Evolutionary conservation across 2,329 filamentous ascomycete genomes (phyloP), one percentile per base, ranked within the genome.

Genomic region (Microcyclosporella mali): DNA sequence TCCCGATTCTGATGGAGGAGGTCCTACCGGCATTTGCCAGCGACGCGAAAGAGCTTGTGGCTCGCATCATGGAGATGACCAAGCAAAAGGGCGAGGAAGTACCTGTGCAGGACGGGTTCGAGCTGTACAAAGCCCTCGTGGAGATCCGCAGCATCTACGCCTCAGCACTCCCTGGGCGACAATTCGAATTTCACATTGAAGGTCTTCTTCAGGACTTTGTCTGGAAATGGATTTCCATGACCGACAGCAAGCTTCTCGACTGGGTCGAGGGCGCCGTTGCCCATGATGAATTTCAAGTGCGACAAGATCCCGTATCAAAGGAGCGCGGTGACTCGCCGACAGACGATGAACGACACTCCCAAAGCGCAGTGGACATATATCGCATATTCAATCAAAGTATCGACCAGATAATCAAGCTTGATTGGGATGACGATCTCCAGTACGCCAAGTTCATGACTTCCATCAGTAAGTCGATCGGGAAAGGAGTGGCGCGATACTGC

Each of bases 361-460:
- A 90, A 46, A 97, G 90, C 12, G 80, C 94, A 6, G 85, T 95
- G 49, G 92, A 98, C 63, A 81, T 95, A 33, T 97, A 95, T 69
- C 82, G 85, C 56, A 82, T 94, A 1, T 95, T 97, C 72, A 94
- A 89, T 57, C 86, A 95, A 66, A 86, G 85, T 14, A 81, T 94
- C 28, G 85, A 95, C 51, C 87, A 94, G 57, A 80, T 98, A 41
- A 81, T 86, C 41, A 74, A 87, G 54, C 74, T 98, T 9, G 81
- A 89, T 47, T 98, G 92, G 92, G 84, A 88, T 51, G 88, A 97
- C 61, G 87, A 95, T 58, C 74, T 94, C 29, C 89, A 95, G 53
- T 86, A 95, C 61, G 90, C 92, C 30, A 88, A 89, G 49, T 98
- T 98, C 67, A 97, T 97, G 89, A 98, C 92, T 12, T 81, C 88